Base-by-base conservation (phyloP, 768 basidiomycete species). In the Leucocoprinus sp. region DNA sequence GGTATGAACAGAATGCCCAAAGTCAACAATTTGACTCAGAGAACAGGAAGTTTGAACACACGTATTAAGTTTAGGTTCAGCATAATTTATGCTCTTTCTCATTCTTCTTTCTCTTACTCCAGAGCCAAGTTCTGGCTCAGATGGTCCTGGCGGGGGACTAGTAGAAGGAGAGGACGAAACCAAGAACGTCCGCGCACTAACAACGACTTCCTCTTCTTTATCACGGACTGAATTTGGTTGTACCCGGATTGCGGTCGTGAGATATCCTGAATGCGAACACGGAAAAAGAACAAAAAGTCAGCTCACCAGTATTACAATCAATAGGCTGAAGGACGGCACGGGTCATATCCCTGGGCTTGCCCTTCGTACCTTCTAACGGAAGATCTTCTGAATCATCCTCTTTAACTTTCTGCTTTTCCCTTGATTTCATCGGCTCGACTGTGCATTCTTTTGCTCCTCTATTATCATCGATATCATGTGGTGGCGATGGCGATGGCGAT, bases 51-150 rank as follows among this genome's bases (percentile, higher is more conserved):
- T 31, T n/a, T 31, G 27, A 22, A 77, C 80, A 42, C 58, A 87
- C 86, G 86, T 91, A 60, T 91, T 90, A 18, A 92, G 71, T 58
- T 90, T 92, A 8, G 89, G 89, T 57, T 92, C 89, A 0, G 88
- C 69, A 53, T 92, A 91, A 59, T 91, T 91, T 37, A 92, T 68
- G 54, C 88, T 89, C 65, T 83, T 91, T 37, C 89, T 72, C 15
- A 71, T 60, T 41, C 82, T 64, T 57, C 65, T 75, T 66, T 72
- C 81, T 64, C 74, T 75, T 57, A 56, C 78, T 60, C 55, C 70
- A 53, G 43, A 55, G 18, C 63, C 57, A 12, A 37, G 61, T 56
- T 50, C 23, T 9, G 45, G 50, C 8, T 57, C 57, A 12, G 66
- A 65, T 57, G 24, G 55, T 60, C 28, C 64, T 52, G 22, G 70